Conservation (phyloP, 441 rosid species). For the Sinapis alba region DNA sequence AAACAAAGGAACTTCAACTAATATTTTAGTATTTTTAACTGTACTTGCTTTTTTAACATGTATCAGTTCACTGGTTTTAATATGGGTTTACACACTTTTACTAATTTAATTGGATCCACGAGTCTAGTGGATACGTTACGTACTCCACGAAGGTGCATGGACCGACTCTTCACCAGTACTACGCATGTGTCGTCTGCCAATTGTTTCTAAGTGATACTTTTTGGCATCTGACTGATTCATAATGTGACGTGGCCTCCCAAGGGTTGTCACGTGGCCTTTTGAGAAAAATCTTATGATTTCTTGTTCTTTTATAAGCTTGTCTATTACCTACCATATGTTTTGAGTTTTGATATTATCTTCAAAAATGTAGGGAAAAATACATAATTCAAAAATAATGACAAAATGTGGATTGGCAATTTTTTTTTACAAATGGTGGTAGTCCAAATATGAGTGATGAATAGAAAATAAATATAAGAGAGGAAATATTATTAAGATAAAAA, state of each 20-base stretch:
- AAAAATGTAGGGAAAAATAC: background rate
- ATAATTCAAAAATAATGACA: no score
- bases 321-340: background rate
- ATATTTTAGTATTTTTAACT: slow-evolving; percentile 12
- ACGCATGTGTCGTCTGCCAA: slow-evolving; percentile 34
- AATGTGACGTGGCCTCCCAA: slow-evolving; percentile 9
- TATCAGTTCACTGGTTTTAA: slow-evolving; percentile 4
- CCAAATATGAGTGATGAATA: no score
- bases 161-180: slow-evolving; percentile 22
- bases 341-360: slow-evolving; percentile 33
- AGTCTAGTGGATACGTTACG: slow-evolving; percentile 29
- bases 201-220: slow-evolving; percentile 21
- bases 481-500: no score
- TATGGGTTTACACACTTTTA: slow-evolving; percentile 22
- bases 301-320: slow-evolving; percentile 6
- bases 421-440: no score
- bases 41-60: slow-evolving; percentile 19
- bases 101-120: slow-evolving; percentile 24
- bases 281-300: background rate
- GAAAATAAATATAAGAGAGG: no score
- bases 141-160: slow-evolving; percentile 7
- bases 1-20: slow-evolving; percentile 25
- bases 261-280: slow-evolving; percentile 14
- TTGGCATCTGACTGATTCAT: slow-evolving; percentile 13
- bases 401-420: no score